Evolutionary conservation across 352 stramenopile species (phyloP).

Genomic region (Phytophthora meadii): DNA sequence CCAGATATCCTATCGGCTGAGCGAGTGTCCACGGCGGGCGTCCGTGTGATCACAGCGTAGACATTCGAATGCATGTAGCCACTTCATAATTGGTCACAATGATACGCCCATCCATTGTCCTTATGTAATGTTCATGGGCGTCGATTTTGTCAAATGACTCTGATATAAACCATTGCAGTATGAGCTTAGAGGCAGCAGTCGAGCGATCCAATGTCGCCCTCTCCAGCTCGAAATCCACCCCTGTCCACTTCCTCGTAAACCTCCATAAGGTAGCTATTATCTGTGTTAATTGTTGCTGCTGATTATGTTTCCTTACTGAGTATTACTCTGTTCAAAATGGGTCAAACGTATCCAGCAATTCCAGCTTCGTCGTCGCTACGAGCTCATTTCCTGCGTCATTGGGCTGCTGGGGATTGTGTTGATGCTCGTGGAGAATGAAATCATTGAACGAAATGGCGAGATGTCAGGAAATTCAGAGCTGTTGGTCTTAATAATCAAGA

Average conservation of each 20-base stretch:
- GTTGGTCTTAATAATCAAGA: conserved; percentile 47
- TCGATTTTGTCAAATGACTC: too few relatives aligned
- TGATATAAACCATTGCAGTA: not conserved
- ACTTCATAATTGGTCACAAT: not conserved
- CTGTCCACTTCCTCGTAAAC: conserved; percentile 24
- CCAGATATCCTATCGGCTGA: conserved; percentile 62
- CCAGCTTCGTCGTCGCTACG: conserved; percentile 47
- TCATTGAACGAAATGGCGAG: conserved; percentile 36
- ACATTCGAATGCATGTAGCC: not conserved
- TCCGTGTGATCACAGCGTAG: conserved; percentile 54
- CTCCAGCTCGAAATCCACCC: not conserved
- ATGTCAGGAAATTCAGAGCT: not conserved
- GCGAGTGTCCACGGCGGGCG: conserved; percentile 69
- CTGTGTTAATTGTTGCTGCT: not conserved
- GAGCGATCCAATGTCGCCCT: not conserved
- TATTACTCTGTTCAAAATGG: not conserved
- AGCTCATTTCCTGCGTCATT: conserved; percentile 55
- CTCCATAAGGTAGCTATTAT: conserved; percentile 20
- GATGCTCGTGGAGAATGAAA: conserved; percentile 79
- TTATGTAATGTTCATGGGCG: too few relatives aligned
- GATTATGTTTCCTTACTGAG: not conserved
- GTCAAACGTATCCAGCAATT: conserved; percentile 53
- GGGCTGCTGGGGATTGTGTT: conserved; percentile 58
- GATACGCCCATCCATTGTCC: too few relatives aligned
- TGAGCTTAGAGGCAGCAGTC: conserved; percentile 14